Conservation (phyloP, 192 early-diverging fungal genomes). For the Coemansia sp. region DNA sequence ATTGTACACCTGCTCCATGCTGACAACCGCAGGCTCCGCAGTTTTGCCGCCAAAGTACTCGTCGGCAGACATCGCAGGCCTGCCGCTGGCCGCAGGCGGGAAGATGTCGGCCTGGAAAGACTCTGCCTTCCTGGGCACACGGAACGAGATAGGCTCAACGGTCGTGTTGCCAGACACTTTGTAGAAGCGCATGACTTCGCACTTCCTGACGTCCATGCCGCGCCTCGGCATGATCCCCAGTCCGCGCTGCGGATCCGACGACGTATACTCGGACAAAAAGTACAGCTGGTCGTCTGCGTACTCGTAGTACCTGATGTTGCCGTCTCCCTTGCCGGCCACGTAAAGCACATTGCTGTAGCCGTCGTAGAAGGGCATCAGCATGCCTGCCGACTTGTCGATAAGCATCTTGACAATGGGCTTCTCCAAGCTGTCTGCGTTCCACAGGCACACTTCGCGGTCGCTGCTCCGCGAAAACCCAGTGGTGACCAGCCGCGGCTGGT, state of each 20-base stretch:
- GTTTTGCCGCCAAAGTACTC: constrained; percentile 91
- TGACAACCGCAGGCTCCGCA: constrained; percentile 66
- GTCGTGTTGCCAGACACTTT: constrained; percentile 83
- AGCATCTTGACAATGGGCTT: constrained; percentile 74
- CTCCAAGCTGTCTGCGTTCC: constrained; percentile 73
- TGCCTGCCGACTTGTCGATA: constrained; percentile 92
- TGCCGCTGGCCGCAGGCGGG: constrained; percentile 80
- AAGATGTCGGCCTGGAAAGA: constrained; percentile 96
- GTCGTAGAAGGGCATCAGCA: constrained; percentile 98
- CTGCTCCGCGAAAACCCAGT: constrained; percentile 94
- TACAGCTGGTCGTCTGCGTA: constrained; percentile 93
- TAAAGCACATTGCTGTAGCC: constrained; percentile 87
- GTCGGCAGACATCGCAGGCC: constrained; percentile 84
- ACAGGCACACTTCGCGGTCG: constrained; percentile 93
- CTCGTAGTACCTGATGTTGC: constrained; percentile 99
- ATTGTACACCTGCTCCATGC: constrained; percentile 35
- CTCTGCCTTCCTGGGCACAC: constrained; percentile 94
- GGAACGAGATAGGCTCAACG: constrained; percentile 96
- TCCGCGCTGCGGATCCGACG: constrained; percentile 91
- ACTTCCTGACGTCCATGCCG: constrained; percentile 79
- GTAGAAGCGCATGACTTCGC: constrained; percentile 91
- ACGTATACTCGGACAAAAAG: constrained; percentile 86
- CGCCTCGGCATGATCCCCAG: constrained; percentile 94
- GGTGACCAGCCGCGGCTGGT: constrained; percentile 76
- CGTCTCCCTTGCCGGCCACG: constrained; percentile 97